A percentile compares a stretch with the other conserved stretches of the same genome.
Conservation (phyloP, 345 rosid species). For the Citrus maxima region DNA sequence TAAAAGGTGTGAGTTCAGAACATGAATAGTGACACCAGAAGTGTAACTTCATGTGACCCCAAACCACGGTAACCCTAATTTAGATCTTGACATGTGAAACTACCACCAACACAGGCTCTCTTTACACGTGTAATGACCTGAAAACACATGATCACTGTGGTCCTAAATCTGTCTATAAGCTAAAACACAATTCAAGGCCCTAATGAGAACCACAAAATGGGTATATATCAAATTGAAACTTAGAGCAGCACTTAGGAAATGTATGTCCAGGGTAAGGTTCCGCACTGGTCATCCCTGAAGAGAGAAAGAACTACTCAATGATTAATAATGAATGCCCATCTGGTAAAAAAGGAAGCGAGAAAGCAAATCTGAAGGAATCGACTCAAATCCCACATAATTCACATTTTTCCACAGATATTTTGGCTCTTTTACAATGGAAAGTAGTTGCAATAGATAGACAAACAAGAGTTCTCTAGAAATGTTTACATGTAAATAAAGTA, state of each 20-base stretch:
- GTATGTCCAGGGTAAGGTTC: neutral
- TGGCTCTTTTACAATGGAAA: slow-evolving; percentile 3
- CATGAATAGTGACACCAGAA: neutral
- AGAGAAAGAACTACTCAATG: neutral
- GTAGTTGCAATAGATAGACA: neutral
- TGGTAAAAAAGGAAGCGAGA: neutral
- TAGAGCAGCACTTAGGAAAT: neutral
- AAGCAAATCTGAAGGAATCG: neutral
- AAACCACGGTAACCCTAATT: neutral
- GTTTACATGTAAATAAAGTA: neutral
- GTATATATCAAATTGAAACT: neutral
- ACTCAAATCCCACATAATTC: neutral
- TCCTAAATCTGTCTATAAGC: neutral
- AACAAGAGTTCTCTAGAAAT: neutral
- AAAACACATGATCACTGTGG: slow-evolving; percentile 6
- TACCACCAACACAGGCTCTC: neutral
- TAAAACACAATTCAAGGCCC: neutral
- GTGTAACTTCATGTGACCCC: slow-evolving; percentile 4
- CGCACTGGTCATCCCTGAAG: neutral
- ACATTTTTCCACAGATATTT: neutral
- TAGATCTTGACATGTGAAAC: neutral
- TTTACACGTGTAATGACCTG: neutral
- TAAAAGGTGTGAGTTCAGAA: neutral
- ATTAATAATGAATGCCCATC: neutral
- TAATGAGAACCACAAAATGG: neutral